phyloP scores from a whole-genome alignment of 2,329 filamentous ascomycete species.

The Talaromyces marneffei region DNA sequence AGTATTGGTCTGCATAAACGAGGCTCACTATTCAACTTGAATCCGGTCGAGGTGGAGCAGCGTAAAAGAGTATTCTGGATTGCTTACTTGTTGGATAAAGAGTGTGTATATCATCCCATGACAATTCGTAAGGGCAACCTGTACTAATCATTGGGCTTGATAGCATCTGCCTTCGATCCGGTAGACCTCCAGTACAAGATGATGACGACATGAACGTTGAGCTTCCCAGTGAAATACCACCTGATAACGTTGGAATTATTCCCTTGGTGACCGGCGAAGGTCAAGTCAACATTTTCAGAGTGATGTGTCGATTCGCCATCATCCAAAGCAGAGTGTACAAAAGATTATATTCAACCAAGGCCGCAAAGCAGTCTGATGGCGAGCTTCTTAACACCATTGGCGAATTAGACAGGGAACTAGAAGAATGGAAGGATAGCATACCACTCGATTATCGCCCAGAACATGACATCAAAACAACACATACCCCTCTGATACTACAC shows the following conservation, averaged over 20 bases:
- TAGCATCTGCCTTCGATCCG: conserved; percentile 64
- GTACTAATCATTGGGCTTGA: conserved; percentile 15
- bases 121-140: no score
- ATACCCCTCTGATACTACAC: conserved; percentile 89
- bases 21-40: conserved; percentile 86
- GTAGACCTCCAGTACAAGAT: conserved; percentile 65
- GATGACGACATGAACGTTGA: conserved; percentile 93
- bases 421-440: conserved; percentile 94
- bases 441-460: conserved; percentile 96
- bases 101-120: conserved; percentile 42
- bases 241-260: conserved; percentile 91
- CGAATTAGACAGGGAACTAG: conserved; percentile 80
- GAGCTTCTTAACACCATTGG: conserved; percentile 93
- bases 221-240: conserved; percentile 81
- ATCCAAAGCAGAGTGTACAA: conserved; percentile 96
- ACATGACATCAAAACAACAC: conserved; percentile 86
- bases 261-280: conserved; percentile 80
- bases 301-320: conserved; percentile 84
- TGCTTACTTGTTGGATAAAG: conserved; percentile 67
- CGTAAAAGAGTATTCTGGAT: conserved; percentile 74
- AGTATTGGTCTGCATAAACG: conserved; percentile 94
- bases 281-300: conserved; percentile 90
- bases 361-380: conserved; percentile 83
- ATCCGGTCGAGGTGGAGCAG: conserved; percentile 90
- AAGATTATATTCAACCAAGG: conserved; percentile 84